Percentiles rank a stretch among this genome's conserved stretches.
phyloP scores from a whole-genome alignment of 139 green algal species.

The Haematococcus sp. region DNA sequence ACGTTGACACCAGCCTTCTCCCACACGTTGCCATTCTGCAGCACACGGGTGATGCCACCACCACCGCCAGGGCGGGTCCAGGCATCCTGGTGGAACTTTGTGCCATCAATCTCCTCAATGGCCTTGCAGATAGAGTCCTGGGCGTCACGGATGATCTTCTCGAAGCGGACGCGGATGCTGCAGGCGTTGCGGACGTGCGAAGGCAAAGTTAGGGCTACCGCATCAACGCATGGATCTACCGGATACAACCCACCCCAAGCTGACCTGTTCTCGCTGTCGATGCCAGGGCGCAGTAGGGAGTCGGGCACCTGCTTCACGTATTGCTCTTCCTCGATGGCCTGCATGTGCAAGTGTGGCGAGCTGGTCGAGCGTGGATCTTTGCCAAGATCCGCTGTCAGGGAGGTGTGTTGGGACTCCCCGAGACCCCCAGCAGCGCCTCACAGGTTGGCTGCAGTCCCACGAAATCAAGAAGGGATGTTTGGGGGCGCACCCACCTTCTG shows the following conservation, averaged over 20 bases:
- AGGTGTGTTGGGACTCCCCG: too few relatives aligned
- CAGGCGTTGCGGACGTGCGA: neutral
- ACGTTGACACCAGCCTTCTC: conserved; percentile 96
- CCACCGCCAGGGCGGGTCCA: conserved; percentile 89
- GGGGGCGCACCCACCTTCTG: too few relatives aligned
- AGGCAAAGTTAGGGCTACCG: neutral
- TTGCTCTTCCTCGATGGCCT: conserved; percentile 38
- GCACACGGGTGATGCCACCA: conserved; percentile 94
- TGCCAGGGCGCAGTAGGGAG: conserved; percentile 55
- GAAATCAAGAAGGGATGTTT: too few relatives aligned
- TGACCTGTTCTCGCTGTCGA: conserved; percentile 65
- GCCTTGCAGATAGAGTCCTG: conserved; percentile 91
- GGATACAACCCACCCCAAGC: neutral
- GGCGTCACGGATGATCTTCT: conserved; percentile 77
- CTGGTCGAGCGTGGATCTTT: too few relatives aligned
- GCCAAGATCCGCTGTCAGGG: too few relatives aligned
- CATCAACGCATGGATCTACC: neutral
- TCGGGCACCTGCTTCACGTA: conserved; percentile 37
- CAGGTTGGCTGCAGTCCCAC: too few relatives aligned
- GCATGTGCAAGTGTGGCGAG: neutral
- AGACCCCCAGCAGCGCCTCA: too few relatives aligned
- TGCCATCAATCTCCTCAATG: conserved; percentile 90
- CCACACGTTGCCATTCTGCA: conserved; percentile 88
- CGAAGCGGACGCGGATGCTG: conserved; percentile 81
- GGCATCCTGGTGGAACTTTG: conserved; percentile 89